Evolutionary conservation across 2,329 filamentous ascomycete species (phyloP).

Genomic region (Neofusicoccum cordaticola): DNA sequence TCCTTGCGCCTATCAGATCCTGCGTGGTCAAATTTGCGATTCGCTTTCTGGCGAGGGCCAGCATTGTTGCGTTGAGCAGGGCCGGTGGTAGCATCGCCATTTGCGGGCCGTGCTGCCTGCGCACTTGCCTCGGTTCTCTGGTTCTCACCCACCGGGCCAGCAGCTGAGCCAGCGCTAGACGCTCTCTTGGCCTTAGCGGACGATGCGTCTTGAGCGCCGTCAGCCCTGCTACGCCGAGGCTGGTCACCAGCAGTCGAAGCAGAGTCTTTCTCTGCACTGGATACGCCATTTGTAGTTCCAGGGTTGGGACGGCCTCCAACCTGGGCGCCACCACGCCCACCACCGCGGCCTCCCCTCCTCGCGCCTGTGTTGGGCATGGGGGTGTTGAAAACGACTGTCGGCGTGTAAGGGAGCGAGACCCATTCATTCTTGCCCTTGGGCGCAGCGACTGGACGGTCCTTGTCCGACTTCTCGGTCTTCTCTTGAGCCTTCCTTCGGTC

Average conservation of each 20-base stretch:
- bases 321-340: slow-evolving; percentile 56
- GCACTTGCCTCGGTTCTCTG: slow-evolving; percentile 22
- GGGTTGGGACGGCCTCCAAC: slow-evolving; percentile 49
- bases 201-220: slow-evolving; percentile 30
- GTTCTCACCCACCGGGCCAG: slow-evolving; percentile 24
- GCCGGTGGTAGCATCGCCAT: slow-evolving; percentile 1
- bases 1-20: slow-evolving; percentile 12
- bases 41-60: slow-evolving; percentile 11
- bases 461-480: slow-evolving; percentile 63
- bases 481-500: slow-evolving; percentile 69
- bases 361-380: slow-evolving; percentile 59
- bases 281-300: slow-evolving; percentile 32
- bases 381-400: slow-evolving; percentile 82
- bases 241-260: slow-evolving; percentile 29
- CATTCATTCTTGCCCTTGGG: slow-evolving; percentile 75
- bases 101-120: slow-evolving; percentile 10
- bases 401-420: slow-evolving; percentile 79
- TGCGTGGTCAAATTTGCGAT: slow-evolving; percentile 11
- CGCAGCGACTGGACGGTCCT: slow-evolving; percentile 52
- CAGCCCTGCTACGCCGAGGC: slow-evolving; percentile 32
- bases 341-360: slow-evolving; percentile 43
- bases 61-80: not conserved
- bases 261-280: slow-evolving; percentile 37
- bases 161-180: slow-evolving; percentile 31
- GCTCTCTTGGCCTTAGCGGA: slow-evolving; percentile 34